These are phyloP conservation scores for Eremochloa ophiuroides DNA, from an alignment of 176 grass and related monocot species.

Conservation along the genomic window DNA sequence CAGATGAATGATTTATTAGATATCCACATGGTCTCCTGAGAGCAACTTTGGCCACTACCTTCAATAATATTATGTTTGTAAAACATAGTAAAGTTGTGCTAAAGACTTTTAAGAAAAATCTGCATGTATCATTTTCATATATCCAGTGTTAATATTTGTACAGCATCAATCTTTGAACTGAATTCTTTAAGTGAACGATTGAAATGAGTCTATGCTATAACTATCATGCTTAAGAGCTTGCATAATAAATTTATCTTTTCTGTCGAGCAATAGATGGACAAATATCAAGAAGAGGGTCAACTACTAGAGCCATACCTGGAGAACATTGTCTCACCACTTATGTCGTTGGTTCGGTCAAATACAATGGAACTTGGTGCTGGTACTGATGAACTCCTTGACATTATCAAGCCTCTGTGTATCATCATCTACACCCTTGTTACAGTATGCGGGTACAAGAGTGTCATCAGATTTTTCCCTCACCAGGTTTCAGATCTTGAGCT, in stretches of 20 bases:
- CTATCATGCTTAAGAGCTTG: slow-evolving; percentile 6
- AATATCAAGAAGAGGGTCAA: slow-evolving; percentile 97
- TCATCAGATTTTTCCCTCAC: slow-evolving; percentile 91
- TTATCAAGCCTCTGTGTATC: slow-evolving; percentile 87
- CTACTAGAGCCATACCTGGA: slow-evolving; percentile 94
- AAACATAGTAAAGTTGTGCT: neutral
- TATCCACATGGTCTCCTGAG: neutral
- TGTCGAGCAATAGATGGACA: slow-evolving; percentile 67
- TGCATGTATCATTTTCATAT: neutral
- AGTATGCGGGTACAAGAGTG: slow-evolving; percentile 84
- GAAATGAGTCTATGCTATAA: slow-evolving; percentile 6
- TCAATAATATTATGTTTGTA: neutral
- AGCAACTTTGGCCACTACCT: neutral
- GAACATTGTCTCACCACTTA: slow-evolving; percentile 67
- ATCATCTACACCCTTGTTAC: slow-evolving; percentile 89
- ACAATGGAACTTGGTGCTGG: slow-evolving; percentile 51
- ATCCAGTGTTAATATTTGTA: neutral
- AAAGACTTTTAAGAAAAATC: neutral
- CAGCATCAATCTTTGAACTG: slow-evolving; percentile 6
- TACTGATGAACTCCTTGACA: slow-evolving; percentile 48
- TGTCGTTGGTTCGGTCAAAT: slow-evolving; percentile 64
- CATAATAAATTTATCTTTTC: neutral
- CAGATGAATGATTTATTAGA: neutral
- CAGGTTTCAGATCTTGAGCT: slow-evolving; percentile 96
- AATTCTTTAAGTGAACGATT: neutral